phyloP scores from a whole-genome alignment of 1,284 basidiomycete genomes.

The Kwoniella shivajii region DNA sequence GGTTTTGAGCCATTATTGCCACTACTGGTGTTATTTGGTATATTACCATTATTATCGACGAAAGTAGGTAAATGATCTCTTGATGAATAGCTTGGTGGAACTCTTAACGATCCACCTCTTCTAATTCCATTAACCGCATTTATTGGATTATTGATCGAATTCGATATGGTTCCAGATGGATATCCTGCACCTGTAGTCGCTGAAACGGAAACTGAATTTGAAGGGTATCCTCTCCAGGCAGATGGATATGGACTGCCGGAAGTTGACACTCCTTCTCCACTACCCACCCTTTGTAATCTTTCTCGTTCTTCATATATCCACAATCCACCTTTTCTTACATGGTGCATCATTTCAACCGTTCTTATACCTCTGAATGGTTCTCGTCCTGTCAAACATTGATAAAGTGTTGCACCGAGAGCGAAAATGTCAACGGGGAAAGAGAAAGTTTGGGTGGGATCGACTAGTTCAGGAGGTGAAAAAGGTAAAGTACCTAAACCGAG shows the following conservation, averaged over 20 bases:
- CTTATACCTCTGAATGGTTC: slow-evolving; percentile 56
- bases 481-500: slow-evolving; percentile 58
- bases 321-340: slow-evolving; percentile 54
- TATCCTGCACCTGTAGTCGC: slow-evolving; percentile 6
- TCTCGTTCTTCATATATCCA: slow-evolving; percentile 56
- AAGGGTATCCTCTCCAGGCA: slow-evolving; percentile 30
- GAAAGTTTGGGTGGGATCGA: slow-evolving; percentile 52
- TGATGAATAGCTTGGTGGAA: slow-evolving; percentile 20
- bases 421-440: slow-evolving; percentile 58
- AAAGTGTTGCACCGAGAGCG: slow-evolving; percentile 57
- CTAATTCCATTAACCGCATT: slow-evolving; percentile 13
- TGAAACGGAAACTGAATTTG: background rate
- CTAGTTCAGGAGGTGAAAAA: slow-evolving; percentile 59
- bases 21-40: slow-evolving; percentile 1
- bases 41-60: slow-evolving; percentile 8
- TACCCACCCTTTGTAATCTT: slow-evolving; percentile 37
- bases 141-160: background rate
- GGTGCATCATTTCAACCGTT: slow-evolving; percentile 55
- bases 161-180: background rate
- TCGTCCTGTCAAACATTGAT: slow-evolving; percentile 54
- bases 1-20: slow-evolving; percentile 12
- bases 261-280: slow-evolving; percentile 19
- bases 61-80: slow-evolving; percentile 10
- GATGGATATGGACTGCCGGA: slow-evolving; percentile 40
- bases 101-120: slow-evolving; percentile 38